Conservation (phyloP, 2,329 filamentous ascomycete genomes). For the Ophiocordyceps camponoti-floridani region DNA sequence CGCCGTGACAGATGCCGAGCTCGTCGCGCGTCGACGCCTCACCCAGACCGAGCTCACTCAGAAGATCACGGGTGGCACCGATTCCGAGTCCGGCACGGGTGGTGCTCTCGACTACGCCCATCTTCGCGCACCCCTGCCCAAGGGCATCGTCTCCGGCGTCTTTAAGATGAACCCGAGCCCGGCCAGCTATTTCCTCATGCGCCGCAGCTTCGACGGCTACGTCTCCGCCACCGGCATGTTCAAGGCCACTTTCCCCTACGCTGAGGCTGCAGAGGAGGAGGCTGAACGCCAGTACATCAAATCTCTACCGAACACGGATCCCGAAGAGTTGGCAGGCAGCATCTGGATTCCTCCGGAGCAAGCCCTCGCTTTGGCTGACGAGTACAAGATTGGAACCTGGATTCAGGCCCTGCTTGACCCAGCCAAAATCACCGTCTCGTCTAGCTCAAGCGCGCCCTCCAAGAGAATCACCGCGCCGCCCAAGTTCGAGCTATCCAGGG, state of each 20-base stretch:
- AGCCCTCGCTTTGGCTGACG: constrained; percentile 68
- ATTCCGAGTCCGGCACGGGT: constrained; percentile 54
- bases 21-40: constrained; percentile 70
- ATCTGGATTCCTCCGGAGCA: constrained; percentile 79
- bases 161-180: constrained; percentile 58
- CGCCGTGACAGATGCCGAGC: constrained; percentile 40
- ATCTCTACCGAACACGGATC: constrained; percentile 59
- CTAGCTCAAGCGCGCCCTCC: constrained; percentile 46
- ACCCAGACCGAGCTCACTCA: constrained; percentile 83
- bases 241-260: constrained; percentile 74
- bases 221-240: constrained; percentile 84
- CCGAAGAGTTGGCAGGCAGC: constrained; percentile 88
- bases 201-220: constrained; percentile 68
- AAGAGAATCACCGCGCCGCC: constrained; percentile 71
- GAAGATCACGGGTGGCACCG: constrained; percentile 59
- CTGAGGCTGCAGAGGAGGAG: constrained; percentile 54
- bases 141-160: constrained; percentile 81
- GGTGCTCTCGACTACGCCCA: constrained; percentile 93
- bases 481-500: constrained; percentile 44
- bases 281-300: constrained; percentile 73
- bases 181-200: constrained; percentile 93
- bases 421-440: constrained; percentile 48
- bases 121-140: constrained; percentile 77
- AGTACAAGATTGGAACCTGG: constrained; percentile 78
- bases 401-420: constrained; percentile 83